These are phyloP conservation scores for Pholiota conissans DNA, from an alignment of 768 basidiomycete genomes.

Conservation along the genomic window DNA sequence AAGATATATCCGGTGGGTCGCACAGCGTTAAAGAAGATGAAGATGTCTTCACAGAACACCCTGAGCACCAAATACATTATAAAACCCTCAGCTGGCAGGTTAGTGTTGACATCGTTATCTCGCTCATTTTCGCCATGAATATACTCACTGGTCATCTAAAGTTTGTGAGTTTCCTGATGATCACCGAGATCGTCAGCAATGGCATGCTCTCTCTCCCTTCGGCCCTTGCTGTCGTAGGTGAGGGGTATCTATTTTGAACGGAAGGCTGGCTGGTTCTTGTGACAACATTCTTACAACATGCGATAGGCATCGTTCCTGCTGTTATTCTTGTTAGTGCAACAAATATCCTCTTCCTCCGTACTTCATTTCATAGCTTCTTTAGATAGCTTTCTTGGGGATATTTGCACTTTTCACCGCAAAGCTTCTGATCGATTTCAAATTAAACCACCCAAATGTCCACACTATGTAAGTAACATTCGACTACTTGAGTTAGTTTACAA, in stretches of 20 bases:
- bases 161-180: slow-evolving; percentile 9
- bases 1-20: neutral
- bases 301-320: slow-evolving; percentile 7
- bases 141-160: neutral
- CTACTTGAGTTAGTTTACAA: no score
- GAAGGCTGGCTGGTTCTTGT: no score
- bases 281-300: neutral
- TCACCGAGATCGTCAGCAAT: slow-evolving; percentile 10
- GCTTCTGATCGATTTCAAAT: slow-evolving; percentile 9
- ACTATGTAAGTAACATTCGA: slow-evolving; percentile 1
- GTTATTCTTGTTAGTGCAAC: slow-evolving; percentile 6
- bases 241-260: neutral
- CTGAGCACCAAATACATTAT: slow-evolving; percentile 7
- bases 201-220: slow-evolving; percentile 8
- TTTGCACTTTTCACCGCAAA: slow-evolving; percentile 11
- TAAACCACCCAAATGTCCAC: slow-evolving; percentile 10
- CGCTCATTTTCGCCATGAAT: neutral
- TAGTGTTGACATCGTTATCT: neutral
- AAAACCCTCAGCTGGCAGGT: slow-evolving; percentile 11
- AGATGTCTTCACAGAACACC: slow-evolving; percentile 5
- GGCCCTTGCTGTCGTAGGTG: slow-evolving; percentile 9
- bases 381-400: slow-evolving; percentile 10
- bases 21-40: neutral
- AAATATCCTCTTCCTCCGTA: neutral
- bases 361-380: neutral